Percentiles rank a stretch among this genome's conserved stretches.
Evolutionary conservation across 345 rosid genomes (phyloP).

Genomic region (Mercurialis annua): DNA sequence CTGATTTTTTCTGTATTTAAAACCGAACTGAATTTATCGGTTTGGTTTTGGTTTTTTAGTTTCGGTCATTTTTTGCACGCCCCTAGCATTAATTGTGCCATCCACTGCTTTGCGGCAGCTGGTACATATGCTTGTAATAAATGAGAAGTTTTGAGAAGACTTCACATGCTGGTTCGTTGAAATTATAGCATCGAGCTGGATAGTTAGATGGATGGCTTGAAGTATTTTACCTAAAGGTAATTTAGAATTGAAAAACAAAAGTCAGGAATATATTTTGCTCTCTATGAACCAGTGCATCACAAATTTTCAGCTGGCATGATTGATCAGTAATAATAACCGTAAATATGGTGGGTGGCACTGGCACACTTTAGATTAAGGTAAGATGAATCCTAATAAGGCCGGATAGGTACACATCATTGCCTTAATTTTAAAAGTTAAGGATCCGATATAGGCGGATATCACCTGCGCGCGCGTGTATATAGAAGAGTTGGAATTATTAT

Average conservation of each 20-base stretch:
- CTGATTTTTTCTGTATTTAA: no score
- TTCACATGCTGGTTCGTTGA: neutral
- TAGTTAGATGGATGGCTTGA: neutral
- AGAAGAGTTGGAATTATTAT: no score
- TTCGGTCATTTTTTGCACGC: no score
- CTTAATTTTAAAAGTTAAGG: no score
- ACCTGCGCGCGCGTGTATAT: no score
- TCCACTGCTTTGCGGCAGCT: neutral
- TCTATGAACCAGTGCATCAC: neutral
- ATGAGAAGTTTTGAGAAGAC: neutral
- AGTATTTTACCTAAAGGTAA: neutral
- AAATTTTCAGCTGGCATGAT: neutral
- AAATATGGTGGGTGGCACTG: neutral
- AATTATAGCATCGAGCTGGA: neutral
- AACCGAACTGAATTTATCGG: no score
- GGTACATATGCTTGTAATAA: neutral
- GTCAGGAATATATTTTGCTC: neutral
- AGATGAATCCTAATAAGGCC: no score
- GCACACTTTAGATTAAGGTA: no score
- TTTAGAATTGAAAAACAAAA: neutral
- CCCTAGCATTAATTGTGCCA: slow-evolving; percentile 15
- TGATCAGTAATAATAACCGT: neutral
- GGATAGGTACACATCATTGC: no score
- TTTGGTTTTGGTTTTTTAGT: no score
- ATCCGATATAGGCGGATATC: no score